Conservation (phyloP, 2,329 filamentous ascomycete genomes). For the Arthrobotrys sphaeroides region DNA sequence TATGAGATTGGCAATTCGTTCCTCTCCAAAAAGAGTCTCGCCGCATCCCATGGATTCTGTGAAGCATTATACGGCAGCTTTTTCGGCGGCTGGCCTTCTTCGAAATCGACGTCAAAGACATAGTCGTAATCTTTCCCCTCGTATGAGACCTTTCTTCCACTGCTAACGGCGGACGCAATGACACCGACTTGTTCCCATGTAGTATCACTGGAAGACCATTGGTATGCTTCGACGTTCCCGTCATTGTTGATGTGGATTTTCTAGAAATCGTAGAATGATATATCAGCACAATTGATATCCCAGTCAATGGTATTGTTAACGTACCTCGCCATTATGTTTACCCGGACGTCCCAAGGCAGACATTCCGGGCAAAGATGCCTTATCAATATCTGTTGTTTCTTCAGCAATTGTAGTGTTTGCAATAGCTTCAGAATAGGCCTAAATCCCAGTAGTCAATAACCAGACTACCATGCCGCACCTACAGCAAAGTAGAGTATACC, state of each 20-base stretch:
- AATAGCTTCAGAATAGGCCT: constrained; percentile 79
- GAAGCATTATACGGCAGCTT: constrained; percentile 94
- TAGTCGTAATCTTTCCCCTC: constrained; percentile 91
- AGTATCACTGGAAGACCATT: constrained; percentile 55
- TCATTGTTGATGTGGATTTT: constrained; percentile 70
- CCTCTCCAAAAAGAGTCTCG: constrained; percentile 86
- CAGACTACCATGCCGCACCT: neutral
- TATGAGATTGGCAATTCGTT: constrained; percentile 89
- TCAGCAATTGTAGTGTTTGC: constrained; percentile 86
- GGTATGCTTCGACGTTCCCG: constrained; percentile 57
- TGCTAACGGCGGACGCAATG: constrained; percentile 87
- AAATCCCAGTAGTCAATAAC: neutral
- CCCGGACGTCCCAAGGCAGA: constrained; percentile 86
- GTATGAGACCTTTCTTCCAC: constrained; percentile 80
- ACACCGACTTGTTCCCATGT: constrained; percentile 88
- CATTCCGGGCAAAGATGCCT: constrained; percentile 87
- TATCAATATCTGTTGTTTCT: constrained; percentile 76
- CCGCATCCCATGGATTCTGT: constrained; percentile 90
- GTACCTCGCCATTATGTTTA: constrained; percentile 94
- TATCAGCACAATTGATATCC: neutral
- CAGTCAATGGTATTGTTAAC: constrained; percentile 67
- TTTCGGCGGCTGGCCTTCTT: constrained; percentile 89
- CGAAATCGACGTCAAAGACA: constrained; percentile 95
- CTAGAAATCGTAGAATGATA: constrained; percentile 73
- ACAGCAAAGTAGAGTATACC: constrained; percentile 59